Evolutionary conservation across 495 filamentous ascomycete genomes (phyloP).

Genomic region (Massariosphaeria phaeospora): DNA sequence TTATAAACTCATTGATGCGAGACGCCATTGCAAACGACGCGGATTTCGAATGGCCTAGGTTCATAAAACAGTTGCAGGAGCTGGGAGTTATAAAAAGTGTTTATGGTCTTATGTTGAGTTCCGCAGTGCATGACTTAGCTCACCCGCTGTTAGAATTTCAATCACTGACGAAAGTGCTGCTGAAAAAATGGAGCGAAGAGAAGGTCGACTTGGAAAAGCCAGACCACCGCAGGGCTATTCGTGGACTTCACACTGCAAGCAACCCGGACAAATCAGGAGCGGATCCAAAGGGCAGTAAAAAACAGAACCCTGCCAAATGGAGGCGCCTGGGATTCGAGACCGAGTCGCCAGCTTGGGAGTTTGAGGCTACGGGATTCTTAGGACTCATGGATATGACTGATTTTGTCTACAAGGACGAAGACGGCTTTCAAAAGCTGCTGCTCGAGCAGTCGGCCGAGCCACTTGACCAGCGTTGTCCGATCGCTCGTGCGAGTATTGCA

Average conservation of each 20-base stretch:
- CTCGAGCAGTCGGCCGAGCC: constrained; percentile 81
- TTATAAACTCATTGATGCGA: constrained; percentile 92
- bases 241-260: constrained; percentile 77
- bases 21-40: constrained; percentile 83
- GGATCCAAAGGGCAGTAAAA: constrained; percentile 52
- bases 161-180: constrained; percentile 79
- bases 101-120: constrained; percentile 85
- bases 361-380: constrained; percentile 79
- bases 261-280: constrained; percentile 50
- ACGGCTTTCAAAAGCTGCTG: constrained; percentile 81
- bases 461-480: constrained; percentile 70
- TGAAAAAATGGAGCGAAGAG: constrained; percentile 87
- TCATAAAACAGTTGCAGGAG: constrained; percentile 89
- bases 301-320: constrained; percentile 91
- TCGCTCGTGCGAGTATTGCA: constrained; percentile 81
- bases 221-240: constrained; percentile 83
- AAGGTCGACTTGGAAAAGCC: constrained; percentile 76
- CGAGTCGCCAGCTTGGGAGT: constrained; percentile 78
- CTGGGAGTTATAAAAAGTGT: constrained; percentile 89
- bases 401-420: constrained; percentile 84
- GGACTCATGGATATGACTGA: constrained; percentile 98
- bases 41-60: constrained; percentile 81
- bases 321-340: constrained; percentile 85
- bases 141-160: constrained; percentile 94
- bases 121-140: constrained; percentile 86